Evolutionary conservation across 805 yeast species (phyloP).

Genomic region (Scheffersomyces stipitis): DNA sequence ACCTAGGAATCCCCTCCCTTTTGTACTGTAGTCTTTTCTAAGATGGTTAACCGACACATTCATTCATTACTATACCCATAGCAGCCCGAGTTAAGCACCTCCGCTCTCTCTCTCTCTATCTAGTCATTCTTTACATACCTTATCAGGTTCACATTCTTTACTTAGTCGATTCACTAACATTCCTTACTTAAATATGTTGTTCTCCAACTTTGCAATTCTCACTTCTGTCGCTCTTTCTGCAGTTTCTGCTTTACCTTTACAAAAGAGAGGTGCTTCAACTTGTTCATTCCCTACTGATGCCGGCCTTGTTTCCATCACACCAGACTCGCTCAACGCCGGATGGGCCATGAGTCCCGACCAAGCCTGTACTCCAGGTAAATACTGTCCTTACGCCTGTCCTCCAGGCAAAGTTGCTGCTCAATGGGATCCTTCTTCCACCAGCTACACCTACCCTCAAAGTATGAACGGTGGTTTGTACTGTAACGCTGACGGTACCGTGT

Average conservation of each 20-base stretch:
- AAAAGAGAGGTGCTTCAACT: conserved; percentile 34
- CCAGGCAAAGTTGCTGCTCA: conserved; percentile 86
- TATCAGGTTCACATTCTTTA: no score
- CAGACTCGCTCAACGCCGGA: conserved; percentile 61
- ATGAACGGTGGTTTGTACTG: conserved; percentile 84
- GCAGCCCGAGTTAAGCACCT: no score
- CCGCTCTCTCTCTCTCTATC: no score
- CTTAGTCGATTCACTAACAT: no score
- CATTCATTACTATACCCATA: no score
- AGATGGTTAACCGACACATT: no score
- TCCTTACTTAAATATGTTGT: conserved; percentile 7
- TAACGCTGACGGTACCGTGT: conserved; percentile 64
- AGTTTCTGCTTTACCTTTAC: conserved; percentile 23
- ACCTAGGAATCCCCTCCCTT: no score
- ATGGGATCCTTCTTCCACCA: conserved; percentile 79
- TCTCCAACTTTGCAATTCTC: conserved; percentile 8
- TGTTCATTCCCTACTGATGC: conserved; percentile 69
- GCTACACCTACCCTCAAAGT: conserved; percentile 74
- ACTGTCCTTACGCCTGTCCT: conserved; percentile 91
- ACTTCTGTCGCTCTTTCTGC: conserved; percentile 10
- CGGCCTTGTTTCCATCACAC: conserved; percentile 71
- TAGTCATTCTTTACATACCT: no score
- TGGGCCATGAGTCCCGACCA: conserved; percentile 87
- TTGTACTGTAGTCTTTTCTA: no score
- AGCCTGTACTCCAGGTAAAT: conserved; percentile 69